phyloP scores from a whole-genome alignment of 2,329 filamentous ascomycete species.

The Nigrospora sphaerica region DNA sequence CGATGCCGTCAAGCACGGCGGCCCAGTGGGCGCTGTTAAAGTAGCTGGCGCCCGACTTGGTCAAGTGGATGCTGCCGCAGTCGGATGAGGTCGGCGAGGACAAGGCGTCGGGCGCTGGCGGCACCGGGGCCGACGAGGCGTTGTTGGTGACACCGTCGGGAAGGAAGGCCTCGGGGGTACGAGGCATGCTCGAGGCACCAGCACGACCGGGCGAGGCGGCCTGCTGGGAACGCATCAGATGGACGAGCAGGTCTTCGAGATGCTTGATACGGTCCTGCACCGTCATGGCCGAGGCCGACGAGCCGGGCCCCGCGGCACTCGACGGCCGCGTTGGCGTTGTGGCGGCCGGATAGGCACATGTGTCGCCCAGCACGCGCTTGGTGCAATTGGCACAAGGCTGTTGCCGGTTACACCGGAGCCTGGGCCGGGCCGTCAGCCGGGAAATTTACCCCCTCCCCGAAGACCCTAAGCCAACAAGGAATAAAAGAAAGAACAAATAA shows the following conservation, averaged over 20 bases:
- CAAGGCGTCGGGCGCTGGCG: conserved; percentile 8
- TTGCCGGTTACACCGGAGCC: conserved; percentile 16
- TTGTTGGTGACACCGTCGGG: neutral
- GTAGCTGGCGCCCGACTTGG: conserved; percentile 20
- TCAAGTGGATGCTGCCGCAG: neutral
- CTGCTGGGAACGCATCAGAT: conserved; percentile 1
- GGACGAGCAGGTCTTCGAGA: neutral
- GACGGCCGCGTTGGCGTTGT: neutral
- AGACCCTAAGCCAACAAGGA: too few relatives aligned
- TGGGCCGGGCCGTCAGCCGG: neutral
- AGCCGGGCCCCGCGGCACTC: conserved; percentile 9
- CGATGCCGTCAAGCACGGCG: conserved; percentile 30
- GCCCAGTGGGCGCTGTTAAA: conserved; percentile 30
- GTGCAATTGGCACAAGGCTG: conserved; percentile 14
- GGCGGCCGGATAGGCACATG: conserved; percentile 9
- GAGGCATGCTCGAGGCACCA: neutral
- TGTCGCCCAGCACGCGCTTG: conserved; percentile 11
- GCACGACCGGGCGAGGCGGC: conserved; percentile 5
- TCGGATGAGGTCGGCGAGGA: neutral
- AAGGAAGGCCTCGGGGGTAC: neutral
- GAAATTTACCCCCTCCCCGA: too few relatives aligned
- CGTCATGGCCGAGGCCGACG: neutral
- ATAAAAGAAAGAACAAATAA: too few relatives aligned
- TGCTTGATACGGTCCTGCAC: neutral
- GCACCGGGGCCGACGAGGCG: neutral